phyloP scores from a whole-genome alignment of 148 eudicot species.

The Amaranthus cruentus region DNA sequence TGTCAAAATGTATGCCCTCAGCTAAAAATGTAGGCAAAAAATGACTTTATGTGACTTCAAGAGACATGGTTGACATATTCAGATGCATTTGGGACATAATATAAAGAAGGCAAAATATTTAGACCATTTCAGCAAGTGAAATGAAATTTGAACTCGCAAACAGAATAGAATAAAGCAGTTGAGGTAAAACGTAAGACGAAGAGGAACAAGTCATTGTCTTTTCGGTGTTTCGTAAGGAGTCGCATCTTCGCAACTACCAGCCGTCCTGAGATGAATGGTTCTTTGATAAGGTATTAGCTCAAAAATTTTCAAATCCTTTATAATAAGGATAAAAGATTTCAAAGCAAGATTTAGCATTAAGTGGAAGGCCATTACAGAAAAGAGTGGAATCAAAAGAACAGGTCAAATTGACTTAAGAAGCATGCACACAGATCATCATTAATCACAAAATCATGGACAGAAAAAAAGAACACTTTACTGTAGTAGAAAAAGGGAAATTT shows the following conservation, averaged over 20 bases:
- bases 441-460: not conserved
- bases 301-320: not conserved
- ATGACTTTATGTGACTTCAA: not conserved
- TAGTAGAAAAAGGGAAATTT: too few relatives aligned
- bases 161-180: not conserved
- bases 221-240: conserved; percentile 15
- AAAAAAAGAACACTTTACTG: too few relatives aligned
- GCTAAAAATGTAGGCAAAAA: not conserved
- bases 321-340: not conserved
- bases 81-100: not conserved
- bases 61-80: not conserved
- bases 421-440: conserved; percentile 7
- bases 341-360: not conserved
- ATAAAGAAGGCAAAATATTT: not conserved
- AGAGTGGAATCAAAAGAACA: not conserved
- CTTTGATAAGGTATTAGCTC: not conserved
- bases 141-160: not conserved
- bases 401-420: conserved; percentile 1
- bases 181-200: not conserved
- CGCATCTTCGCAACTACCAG: conserved; percentile 32
- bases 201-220: conserved; percentile 6
- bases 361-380: conserved; percentile 3
- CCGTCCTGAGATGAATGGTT: conserved; percentile 18
- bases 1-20: not conserved
- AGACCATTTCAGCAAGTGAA: not conserved